Base-by-base conservation (phyloP, 2,329 filamentous ascomycete species). In the Colletotrichum tropicicola region DNA sequence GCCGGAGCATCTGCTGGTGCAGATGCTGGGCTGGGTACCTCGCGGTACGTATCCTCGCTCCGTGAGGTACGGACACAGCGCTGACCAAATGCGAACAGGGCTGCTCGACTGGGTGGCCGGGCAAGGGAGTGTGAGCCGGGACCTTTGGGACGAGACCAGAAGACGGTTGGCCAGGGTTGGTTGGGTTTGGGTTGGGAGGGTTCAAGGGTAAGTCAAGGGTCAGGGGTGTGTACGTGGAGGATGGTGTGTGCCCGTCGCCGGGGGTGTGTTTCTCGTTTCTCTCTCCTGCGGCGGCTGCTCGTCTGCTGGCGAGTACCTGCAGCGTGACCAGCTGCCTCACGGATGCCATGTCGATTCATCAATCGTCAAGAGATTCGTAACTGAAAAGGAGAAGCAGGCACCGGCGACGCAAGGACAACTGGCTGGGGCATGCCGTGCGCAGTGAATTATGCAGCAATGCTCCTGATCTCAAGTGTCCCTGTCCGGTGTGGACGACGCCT, bases 91-190 rank as follows among this genome's bases (percentile, higher is more conserved):
- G 45, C 39, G 41, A 48, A 57, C 15, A 39, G 43, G n/a, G 43
- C 54, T 57, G 54, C 43, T 48, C 23, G 30, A 57, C 28, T 48
- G 41, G 54, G 60, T 65, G 61, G 57, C 61, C 55, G 61, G 61
- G 57, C 49, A 65, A 65, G 61, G 61, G 61, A 65, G 57, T 15
- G 17, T 44, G 49, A 61, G 61, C 61, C 49, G 49, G 61, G 49
- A 44, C 61, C 49, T 61, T 49, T 61, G 48, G 61, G 27, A 30
- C 59, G 25, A 57, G 28, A 37, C 58, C 58, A 60, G 43, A 54
- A 47, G 52, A 61, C 39, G 27, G 57, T 43, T 32, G 57, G 49
- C 56, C 30, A 64, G 47, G 60, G 60, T 15, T 64, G 48, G 41
- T 55, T 65, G 61, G 43, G 57, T 51, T 65, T 51, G 57, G 57